Base-by-base conservation (phyloP, 2,329 filamentous ascomycete genomes). In the Arthroderma uncinatum region DNA sequence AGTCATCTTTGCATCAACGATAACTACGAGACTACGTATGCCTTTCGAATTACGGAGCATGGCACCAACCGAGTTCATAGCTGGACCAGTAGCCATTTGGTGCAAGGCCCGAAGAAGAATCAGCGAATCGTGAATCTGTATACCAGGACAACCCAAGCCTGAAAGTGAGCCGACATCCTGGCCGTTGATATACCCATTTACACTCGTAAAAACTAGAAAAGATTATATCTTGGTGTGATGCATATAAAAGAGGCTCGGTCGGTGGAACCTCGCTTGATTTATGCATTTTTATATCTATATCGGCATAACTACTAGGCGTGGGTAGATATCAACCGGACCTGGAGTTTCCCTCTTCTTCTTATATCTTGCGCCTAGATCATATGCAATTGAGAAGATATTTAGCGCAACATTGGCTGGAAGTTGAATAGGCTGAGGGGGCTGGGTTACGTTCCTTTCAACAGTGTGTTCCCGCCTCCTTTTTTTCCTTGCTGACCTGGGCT, bases 1-100 rank as follows among this genome's bases (percentile, higher is more conserved):
- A 70, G 72, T 44, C 74, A 76, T 63, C 67, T 76, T 8, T 76
- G 74, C 61, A 68, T 75, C 55, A 73, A 75, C 47, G 74, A 76
- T 63, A 74, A 73, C 67, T 76, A 76, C 63, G 70, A 69, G 56
- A 76, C 72, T 4, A 70, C 69, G 2, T 76, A 76, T 64, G 66
- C 70, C 16, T 76, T 76, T 60, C 66, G 69, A 9, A 61, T 76
- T 23, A 58, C 60, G 2, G 58, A 64, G 1, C 65, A 64, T 6
- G 65, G 65, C 37, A 10, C 33, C 0, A 69, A 66, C 5, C 64
- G 69, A 55, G 66, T 73, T 56, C 39, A 72, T 21, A 73, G 66
- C 58, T 76, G 73, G 72, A 66, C 69, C 8, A 75, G 72, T 64
- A 66, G 70, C 6, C 74, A 76, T 68, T 70, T 75, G 37, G 73